These are phyloP conservation scores for Sarcodon aspratus DNA, from an alignment of 768 basidiomycete genomes.

Conservation along the genomic window DNA sequence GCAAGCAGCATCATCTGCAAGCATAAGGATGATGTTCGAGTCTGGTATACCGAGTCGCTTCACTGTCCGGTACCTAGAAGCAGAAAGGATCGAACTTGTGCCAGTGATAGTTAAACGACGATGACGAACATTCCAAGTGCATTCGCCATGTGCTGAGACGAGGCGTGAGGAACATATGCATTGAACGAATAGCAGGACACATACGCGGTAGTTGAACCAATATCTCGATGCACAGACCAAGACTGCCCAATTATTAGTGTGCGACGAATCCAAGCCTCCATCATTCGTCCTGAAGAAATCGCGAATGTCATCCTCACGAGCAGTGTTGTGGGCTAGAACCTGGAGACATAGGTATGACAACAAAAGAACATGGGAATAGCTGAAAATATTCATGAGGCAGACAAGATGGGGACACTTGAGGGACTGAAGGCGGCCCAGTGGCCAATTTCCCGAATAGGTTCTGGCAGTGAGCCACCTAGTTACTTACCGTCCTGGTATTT, in stretches of 20 bases:
- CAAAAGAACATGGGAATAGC: background rate
- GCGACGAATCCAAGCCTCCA: slow-evolving; percentile 16
- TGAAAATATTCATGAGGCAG: too few species aligned
- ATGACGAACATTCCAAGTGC: slow-evolving; percentile 82
- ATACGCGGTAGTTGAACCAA: slow-evolving; percentile 97
- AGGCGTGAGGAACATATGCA: background rate
- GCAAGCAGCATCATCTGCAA: slow-evolving; percentile 93
- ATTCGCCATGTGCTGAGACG: slow-evolving; percentile 91
- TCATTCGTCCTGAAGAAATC: background rate
- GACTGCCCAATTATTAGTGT: slow-evolving; percentile 99
- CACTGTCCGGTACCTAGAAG: slow-evolving; percentile 86
- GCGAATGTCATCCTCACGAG: background rate
- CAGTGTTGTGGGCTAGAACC: background rate
- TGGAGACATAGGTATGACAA: background rate
- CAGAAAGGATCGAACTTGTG: background rate
- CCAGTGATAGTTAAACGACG: background rate
- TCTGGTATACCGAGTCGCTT: slow-evolving; percentile 97
- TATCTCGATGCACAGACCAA: slow-evolving; percentile 89
- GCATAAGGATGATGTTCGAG: slow-evolving; percentile 98
- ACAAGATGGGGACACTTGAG: too few species aligned
- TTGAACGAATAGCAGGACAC: slow-evolving; percentile 14
- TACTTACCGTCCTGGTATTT: background rate
- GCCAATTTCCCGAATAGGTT: background rate
- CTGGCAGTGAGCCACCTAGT: too few species aligned
- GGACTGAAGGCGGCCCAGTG: background rate